Evolutionary conservation across 2,329 filamentous ascomycete species (phyloP), one percentile per base, ranked within the genome.

Genomic region (Oidium heveae): DNA sequence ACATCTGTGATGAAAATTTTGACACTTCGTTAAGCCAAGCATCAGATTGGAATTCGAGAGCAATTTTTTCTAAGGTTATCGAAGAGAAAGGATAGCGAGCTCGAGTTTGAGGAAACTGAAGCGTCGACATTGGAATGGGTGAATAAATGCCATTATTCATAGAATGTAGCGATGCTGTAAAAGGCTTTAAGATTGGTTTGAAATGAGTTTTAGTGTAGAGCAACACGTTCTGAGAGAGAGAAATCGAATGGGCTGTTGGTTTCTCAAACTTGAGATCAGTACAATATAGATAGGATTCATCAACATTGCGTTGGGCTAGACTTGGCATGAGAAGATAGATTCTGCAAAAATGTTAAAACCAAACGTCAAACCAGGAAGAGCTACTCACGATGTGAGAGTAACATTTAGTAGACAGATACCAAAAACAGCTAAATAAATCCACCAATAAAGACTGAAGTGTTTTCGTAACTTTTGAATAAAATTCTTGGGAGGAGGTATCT

Each of bases 291-390:
- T 66, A 70, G 1, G 76, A 72, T 34, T 69, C 64, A 59, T 76
- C 70, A 60, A 80, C 70, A 53, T 71, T 70, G 43, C 64, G 56
- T 60, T 79, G 76, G 36, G 75, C 75, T 76, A 56, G 76, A 77
- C 55, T 58, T 37, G n/a, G 39, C 8, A 47, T 39, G 10, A 44
- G 22, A 20, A 54, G 28, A 28, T 50, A 54, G 4, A 54, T 44
- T 24, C 53, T 54, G 34, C 13, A 15, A 7, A 33, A 16, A 2
- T 10, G 41, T 54, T n/a, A 49, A 24, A n/a, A 33, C 18, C 24
- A 15, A 32, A 3, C 4, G 20, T 22, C 13, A n/a, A 46, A 32
- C 12, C 7, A 12, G 8, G 33, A 39, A n/a, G 34, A 18, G 13
- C 9, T 20, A 68, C 73, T 68, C 70, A 77, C 74, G 80, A 64